Evolutionary conservation across 108 stramenopile genomes (phyloP).

Genomic region (Aurantiochytrium sp.): DNA sequence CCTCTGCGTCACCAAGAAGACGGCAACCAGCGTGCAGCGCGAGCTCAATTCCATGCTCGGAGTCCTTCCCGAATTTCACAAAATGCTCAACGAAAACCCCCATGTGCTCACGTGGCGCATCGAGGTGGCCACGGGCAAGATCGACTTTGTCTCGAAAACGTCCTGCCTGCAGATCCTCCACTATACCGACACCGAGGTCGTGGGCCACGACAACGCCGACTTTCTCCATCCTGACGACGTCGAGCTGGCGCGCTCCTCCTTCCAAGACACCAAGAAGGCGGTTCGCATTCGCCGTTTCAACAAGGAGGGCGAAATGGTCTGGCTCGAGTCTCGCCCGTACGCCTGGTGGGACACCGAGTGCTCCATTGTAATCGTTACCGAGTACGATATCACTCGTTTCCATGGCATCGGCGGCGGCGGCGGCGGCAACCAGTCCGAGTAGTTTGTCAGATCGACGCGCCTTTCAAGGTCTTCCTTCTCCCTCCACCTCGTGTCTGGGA

Average conservation of each 20-base stretch:
- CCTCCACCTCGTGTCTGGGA: no score
- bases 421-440: neutral
- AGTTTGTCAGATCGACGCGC: no score
- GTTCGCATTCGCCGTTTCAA: conserved; percentile 8
- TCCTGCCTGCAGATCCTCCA: neutral
- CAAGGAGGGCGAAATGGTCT: neutral
- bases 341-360: conserved; percentile 13
- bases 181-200: neutral
- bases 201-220: neutral
- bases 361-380: conserved; percentile 14
- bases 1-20: neutral
- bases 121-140: neutral
- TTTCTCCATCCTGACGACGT: conserved; percentile 8
- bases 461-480: no score
- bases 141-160: neutral
- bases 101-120: conserved; percentile 25
- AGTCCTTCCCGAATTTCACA: neutral
- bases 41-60: conserved; percentile 15
- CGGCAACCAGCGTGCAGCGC: neutral
- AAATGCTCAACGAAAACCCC: conserved; percentile 8
- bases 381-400: conserved; percentile 15
- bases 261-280: neutral
- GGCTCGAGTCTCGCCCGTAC: conserved; percentile 7
- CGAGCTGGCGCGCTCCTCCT: neutral
- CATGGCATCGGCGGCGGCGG: neutral